Evolutionary conservation across 2,329 filamentous ascomycete genomes (phyloP), one percentile per base, ranked within the genome.

Genomic region (Colletotrichum spaethianum): DNA sequence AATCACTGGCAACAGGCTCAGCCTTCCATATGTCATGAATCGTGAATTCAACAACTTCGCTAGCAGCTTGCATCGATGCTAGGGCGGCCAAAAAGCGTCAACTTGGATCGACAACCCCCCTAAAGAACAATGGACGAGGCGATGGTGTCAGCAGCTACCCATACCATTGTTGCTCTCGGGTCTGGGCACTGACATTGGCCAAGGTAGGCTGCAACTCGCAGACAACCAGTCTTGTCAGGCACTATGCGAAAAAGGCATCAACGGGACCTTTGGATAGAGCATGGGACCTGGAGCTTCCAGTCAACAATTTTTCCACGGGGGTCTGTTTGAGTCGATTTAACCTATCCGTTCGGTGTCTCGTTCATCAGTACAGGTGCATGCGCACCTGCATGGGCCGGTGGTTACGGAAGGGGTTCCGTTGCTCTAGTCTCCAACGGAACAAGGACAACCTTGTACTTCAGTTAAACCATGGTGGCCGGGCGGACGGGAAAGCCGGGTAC

Each of bases 381-480:
- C 40, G 67, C 53, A 61, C 67, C 40, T 71, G 67, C 67, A 65
- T 73, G 56, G 48, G 38, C 61, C 67, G 40, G 52, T 62, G 59
- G 31, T 57, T 62, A 33, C 53, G 56, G 70, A 71, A 71, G 48
- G 33, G 26, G 55, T 62, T 62, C 70, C 70, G 61, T 71, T 38
- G 53, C 60, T 46, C 55, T 53, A 71, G 61, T 36, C 33, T 33
- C 57, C 48, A 46, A 38, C 70, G 61, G 40, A 56, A 53, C 67
- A 65, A 71, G 67, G 61, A 42, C 42, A 73, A 60, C 70, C 72
- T 65, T 74, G 72, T 65, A 65, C 61, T 53, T 65, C 70, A 70
- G 70, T 66, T 38, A 63, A 62, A 64, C 36, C 42, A 62, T 48
- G 42, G 57, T 59, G 65, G 65, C 50, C 52, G 65, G 65, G 57